Evolutionary conservation across 495 filamentous ascomycete genomes (phyloP).

Genomic region (Penicillium herquei): DNA sequence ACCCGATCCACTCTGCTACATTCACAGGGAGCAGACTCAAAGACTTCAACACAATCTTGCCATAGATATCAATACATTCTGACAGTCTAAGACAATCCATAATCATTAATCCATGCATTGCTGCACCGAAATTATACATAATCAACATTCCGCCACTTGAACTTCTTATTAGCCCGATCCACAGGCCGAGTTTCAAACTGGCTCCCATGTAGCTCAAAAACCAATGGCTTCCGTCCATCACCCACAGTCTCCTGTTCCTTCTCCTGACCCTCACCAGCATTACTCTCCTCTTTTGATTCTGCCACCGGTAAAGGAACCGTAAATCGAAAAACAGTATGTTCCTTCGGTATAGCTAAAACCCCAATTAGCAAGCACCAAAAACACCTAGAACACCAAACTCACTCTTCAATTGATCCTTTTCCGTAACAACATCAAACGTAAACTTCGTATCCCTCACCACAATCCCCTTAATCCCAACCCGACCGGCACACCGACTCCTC

Average conservation of each 20-base stretch:
- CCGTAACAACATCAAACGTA: constrained; percentile 78
- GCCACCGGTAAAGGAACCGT: constrained; percentile 53
- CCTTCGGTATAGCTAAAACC: constrained; percentile 74
- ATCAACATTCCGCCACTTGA: constrained; percentile 70
- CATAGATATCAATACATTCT: too few relatives aligned
- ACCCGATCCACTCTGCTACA: too few relatives aligned
- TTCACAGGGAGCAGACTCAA: too few relatives aligned
- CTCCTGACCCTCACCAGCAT: background rate
- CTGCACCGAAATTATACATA: constrained; percentile 52
- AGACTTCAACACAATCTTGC: too few relatives aligned
- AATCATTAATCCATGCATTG: background rate
- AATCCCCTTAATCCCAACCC: constrained; percentile 82
- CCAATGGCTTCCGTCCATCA: constrained; percentile 41
- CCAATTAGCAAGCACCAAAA: constrained; percentile 1
- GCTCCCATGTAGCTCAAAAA: constrained; percentile 85
- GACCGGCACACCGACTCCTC: constrained; percentile 70
- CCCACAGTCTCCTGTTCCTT: constrained; percentile 5
- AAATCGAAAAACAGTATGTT: constrained; percentile 81
- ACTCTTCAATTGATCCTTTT: constrained; percentile 60
- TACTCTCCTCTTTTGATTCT: constrained; percentile 11
- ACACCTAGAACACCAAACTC: constrained; percentile 22
- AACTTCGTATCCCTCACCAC: constrained; percentile 86
- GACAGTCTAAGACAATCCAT: too few relatives aligned
- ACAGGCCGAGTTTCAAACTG: constrained; percentile 81
- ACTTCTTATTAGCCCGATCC: constrained; percentile 86